A percentile compares a stretch with the other conserved stretches of the same genome.
phyloP scores from a whole-genome alignment of 306 rosid genomes.

The Sicyos baderoa region DNA sequence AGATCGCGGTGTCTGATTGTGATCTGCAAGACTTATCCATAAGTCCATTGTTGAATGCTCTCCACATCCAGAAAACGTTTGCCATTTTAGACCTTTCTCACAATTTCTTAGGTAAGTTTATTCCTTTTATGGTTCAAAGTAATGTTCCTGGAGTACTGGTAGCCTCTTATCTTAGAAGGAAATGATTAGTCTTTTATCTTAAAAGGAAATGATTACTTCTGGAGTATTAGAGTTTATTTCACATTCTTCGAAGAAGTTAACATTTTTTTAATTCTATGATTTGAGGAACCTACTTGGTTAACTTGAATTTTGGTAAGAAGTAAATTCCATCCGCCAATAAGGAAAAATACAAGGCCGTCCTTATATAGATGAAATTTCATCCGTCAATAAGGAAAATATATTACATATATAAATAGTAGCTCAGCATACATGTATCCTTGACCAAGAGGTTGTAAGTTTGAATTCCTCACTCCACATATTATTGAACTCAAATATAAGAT shows the following conservation, averaged over 20 bases:
- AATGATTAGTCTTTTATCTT: neutral
- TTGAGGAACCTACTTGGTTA: neutral
- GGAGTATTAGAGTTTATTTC: neutral
- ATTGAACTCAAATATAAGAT: too few relatives aligned
- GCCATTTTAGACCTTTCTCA: conserved; percentile 85
- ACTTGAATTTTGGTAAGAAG: neutral
- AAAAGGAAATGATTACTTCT: neutral
- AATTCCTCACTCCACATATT: too few relatives aligned
- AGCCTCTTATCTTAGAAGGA: neutral
- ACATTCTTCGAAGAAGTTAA: neutral
- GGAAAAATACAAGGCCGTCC: too few relatives aligned
- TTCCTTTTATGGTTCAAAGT: neutral
- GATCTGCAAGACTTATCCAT: conserved; percentile 84
- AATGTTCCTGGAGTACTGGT: neutral
- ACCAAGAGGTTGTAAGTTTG: too few relatives aligned
- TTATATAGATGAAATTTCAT: too few relatives aligned
- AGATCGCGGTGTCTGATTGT: conserved; percentile 65
- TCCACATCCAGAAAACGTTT: conserved; percentile 58
- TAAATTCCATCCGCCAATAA: too few relatives aligned
- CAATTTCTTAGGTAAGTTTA: conserved; percentile 60
- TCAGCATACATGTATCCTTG: too few relatives aligned
- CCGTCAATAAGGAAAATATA: too few relatives aligned
- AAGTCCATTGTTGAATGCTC: conserved; percentile 69
- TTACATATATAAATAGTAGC: too few relatives aligned
- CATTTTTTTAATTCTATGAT: neutral